Percentiles rank a stretch among this genome's conserved stretches.
phyloP scores from a whole-genome alignment of 1,284 basidiomycete genomes.

The Trametes pubescens region DNA sequence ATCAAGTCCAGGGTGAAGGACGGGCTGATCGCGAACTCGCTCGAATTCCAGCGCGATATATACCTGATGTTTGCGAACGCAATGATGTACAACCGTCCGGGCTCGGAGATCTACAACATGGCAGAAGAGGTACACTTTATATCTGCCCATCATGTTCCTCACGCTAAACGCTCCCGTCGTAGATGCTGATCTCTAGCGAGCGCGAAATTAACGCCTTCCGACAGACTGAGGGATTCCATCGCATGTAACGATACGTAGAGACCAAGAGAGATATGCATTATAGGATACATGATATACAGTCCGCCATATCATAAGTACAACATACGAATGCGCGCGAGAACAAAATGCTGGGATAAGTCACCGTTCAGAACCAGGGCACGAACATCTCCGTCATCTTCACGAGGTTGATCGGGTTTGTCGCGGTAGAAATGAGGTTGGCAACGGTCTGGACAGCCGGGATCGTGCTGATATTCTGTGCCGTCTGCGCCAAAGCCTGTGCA shows the following conservation, averaged over 20 bases:
- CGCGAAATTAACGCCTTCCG: constrained; percentile 78
- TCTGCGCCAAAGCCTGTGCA: constrained; percentile 30
- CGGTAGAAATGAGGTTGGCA: constrained; percentile 82
- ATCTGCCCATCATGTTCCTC: too few relatives aligned
- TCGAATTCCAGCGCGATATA: constrained; percentile 90
- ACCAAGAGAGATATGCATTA: constrained; percentile 15
- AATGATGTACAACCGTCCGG: constrained; percentile 92
- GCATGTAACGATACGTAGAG: constrained; percentile 32
- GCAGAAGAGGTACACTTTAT: constrained; percentile 78
- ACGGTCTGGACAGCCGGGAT: constrained; percentile 83
- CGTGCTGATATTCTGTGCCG: constrained; percentile 48
- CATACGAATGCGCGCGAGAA: constrained; percentile 8
- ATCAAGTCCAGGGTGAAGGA: constrained; percentile 86
- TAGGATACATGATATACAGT: constrained; percentile 19
- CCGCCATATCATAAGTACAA: constrained; percentile 21
- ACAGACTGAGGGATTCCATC: constrained; percentile 73
- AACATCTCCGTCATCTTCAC: constrained; percentile 84
- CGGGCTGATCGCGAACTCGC: constrained; percentile 79
- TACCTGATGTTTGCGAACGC: constrained; percentile 96
- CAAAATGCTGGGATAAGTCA: constrained; percentile 1
- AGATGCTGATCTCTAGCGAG: constrained; percentile 92
- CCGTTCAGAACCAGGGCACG: constrained; percentile 81
- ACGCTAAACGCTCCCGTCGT: neutral
- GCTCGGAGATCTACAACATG: constrained; percentile 85
- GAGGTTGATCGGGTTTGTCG: constrained; percentile 80